These are phyloP conservation scores for Candida dubliniensis DNA, from an alignment of 1,139 yeast genomes.

Conservation along the genomic window DNA sequence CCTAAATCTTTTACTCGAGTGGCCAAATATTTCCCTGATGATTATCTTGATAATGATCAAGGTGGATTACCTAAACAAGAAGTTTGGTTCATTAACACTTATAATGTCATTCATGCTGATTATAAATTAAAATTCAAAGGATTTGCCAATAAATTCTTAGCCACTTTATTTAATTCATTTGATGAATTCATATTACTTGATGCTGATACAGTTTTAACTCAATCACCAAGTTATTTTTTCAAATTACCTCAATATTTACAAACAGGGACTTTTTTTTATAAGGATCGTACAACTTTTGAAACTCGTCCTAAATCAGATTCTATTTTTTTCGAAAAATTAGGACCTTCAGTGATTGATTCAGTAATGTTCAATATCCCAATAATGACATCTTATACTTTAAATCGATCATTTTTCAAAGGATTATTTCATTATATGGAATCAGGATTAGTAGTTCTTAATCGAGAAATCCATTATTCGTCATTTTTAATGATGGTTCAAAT, in stretches of 20 bases:
- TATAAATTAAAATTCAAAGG: constrained; percentile 33
- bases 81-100: constrained; percentile 46
- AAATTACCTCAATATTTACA: constrained; percentile 30
- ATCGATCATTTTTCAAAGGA: constrained; percentile 31
- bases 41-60: constrained; percentile 22
- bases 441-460: constrained; percentile 49
- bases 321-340: constrained; percentile 33
- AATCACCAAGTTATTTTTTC: constrained; percentile 40
- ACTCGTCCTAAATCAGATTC: constrained; percentile 32
- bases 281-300: constrained; percentile 44
- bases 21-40: constrained; percentile 22
- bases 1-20: constrained; percentile 26
- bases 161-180: constrained; percentile 51
- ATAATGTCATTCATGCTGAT: constrained; percentile 26
- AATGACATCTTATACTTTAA: constrained; percentile 31
- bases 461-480: constrained; percentile 42
- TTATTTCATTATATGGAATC: constrained; percentile 51
- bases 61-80: constrained; percentile 38
- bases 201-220: constrained; percentile 50
- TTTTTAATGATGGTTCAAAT: constrained; percentile 45
- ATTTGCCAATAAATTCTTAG: constrained; percentile 51
- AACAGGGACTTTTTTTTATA: constrained; percentile 48
- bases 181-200: constrained; percentile 51
- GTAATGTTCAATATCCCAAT: constrained; percentile 32
- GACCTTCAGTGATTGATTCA: constrained; percentile 43